phyloP scores from a whole-genome alignment of 805 yeast genomes.

The Yarrowia sp. region DNA sequence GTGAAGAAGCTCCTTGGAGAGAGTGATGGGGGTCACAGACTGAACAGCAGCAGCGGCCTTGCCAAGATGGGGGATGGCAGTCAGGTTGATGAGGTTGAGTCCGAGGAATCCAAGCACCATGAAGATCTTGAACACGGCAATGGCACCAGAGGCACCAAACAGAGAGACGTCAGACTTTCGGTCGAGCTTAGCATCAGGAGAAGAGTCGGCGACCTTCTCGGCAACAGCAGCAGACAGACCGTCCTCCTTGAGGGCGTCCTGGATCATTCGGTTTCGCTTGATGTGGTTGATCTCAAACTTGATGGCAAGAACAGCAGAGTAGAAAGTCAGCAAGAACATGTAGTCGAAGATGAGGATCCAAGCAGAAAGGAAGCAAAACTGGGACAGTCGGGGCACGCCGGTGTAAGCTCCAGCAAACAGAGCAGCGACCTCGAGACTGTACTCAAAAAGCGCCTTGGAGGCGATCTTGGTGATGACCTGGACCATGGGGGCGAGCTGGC shows the following conservation, averaged over 20 bases:
- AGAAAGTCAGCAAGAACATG: slow-evolving; percentile 73
- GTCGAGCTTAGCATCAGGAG: slow-evolving; percentile 25
- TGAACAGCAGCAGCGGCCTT: slow-evolving; percentile 48
- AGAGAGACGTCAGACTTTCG: slow-evolving; percentile 11
- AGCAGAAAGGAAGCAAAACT: slow-evolving; percentile 74
- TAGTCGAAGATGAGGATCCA: slow-evolving; percentile 70
- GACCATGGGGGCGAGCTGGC: slow-evolving; percentile 42
- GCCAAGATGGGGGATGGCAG: slow-evolving; percentile 37
- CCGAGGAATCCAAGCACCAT: slow-evolving; percentile 39
- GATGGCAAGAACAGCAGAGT: slow-evolving; percentile 75
- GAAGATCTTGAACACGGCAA: slow-evolving; percentile 35
- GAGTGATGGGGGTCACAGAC: slow-evolving; percentile 25
- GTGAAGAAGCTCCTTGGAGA: slow-evolving; percentile 22
- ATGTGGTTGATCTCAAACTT: slow-evolving; percentile 87
- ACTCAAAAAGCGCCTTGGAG: slow-evolving; percentile 66
- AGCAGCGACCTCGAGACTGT: slow-evolving; percentile 66
- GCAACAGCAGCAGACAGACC: slow-evolving; percentile 79
- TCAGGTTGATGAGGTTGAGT: slow-evolving; percentile 42
- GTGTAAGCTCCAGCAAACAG: slow-evolving; percentile 56
- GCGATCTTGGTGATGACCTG: slow-evolving; percentile 39
- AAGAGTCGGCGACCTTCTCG: slow-evolving; percentile 55
- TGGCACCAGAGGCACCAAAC: slow-evolving; percentile 23
- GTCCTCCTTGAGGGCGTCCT: slow-evolving; percentile 85
- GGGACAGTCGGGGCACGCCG: slow-evolving; percentile 68
- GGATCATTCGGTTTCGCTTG: slow-evolving; percentile 73